phyloP scores from a whole-genome alignment of 495 filamentous ascomycete species.

The Penicillium silybi region DNA sequence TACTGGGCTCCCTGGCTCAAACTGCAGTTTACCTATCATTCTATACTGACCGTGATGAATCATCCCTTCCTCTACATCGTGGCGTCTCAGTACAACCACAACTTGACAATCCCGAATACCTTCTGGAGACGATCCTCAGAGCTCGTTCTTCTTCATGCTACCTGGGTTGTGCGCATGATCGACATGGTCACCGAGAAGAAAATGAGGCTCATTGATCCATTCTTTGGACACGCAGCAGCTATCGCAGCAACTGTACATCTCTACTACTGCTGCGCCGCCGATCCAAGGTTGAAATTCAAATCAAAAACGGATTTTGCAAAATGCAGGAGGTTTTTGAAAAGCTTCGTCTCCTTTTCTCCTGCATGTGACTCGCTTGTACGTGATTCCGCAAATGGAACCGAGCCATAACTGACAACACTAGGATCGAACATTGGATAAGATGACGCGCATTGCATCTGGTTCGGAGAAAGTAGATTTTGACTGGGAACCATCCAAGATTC shows the following conservation, averaged over 20 bases:
- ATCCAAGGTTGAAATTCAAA: conserved; percentile 42
- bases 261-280: conserved; percentile 44
- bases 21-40: conserved; percentile 45
- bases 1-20: conserved; percentile 47
- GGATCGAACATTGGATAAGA: conserved; percentile 39
- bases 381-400: neutral
- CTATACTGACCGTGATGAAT: conserved; percentile 42
- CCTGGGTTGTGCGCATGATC: conserved; percentile 47
- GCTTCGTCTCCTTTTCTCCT: conserved; percentile 37
- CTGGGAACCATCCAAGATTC: conserved; percentile 44
- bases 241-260: conserved; percentile 46
- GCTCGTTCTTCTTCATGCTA: conserved; percentile 41
- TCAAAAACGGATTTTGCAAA: conserved; percentile 44
- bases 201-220: conserved; percentile 41
- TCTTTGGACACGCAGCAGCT: conserved; percentile 41
- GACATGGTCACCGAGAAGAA: conserved; percentile 47
- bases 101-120: conserved; percentile 43
- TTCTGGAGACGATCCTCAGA: conserved; percentile 47
- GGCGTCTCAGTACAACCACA: conserved; percentile 43
- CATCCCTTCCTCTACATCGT: conserved; percentile 48
- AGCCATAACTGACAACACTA: conserved; percentile 9
- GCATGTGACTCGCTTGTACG: conserved; percentile 37
- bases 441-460: conserved; percentile 43
- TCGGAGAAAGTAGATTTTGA: conserved; percentile 40
- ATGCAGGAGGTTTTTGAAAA: conserved; percentile 40